phyloP scores from a whole-genome alignment of 352 stramenopile species.

The Thalassiosira mediterranea region DNA sequence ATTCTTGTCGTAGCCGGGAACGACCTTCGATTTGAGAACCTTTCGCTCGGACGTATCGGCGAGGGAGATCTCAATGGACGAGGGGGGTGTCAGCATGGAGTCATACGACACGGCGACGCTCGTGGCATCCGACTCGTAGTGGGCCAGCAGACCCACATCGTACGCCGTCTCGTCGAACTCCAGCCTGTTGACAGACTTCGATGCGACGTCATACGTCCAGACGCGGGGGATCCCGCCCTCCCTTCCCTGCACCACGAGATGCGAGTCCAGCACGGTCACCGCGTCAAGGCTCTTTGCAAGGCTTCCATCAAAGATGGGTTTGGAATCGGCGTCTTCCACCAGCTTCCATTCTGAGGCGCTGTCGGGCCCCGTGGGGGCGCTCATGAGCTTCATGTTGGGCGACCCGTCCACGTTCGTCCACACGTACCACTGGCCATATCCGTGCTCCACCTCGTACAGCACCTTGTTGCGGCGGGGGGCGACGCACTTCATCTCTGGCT shows the following conservation, averaged over 20 bases:
- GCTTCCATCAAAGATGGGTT: constrained; percentile 71
- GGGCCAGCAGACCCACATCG: constrained; percentile 84
- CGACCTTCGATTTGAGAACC: constrained; percentile 90
- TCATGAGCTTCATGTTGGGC: constrained; percentile 94
- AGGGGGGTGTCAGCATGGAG: constrained; percentile 90
- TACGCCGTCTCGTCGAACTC: constrained; percentile 90
- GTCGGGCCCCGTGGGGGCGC: constrained; percentile 62
- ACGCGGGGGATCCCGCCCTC: constrained; percentile 81
- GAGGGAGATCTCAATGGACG: constrained; percentile 82
- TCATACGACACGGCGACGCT: constrained; percentile 92
- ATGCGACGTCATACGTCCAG: constrained; percentile 79
- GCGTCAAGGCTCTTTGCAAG: constrained; percentile 79
- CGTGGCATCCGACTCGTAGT: constrained; percentile 89
- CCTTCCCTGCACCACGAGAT: constrained; percentile 87
- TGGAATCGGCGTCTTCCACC: constrained; percentile 77
- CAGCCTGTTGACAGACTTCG: constrained; percentile 33
- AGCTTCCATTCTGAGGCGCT: constrained; percentile 86
- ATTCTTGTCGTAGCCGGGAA: constrained; percentile 91
- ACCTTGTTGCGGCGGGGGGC: constrained; percentile 65
- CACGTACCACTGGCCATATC: constrained; percentile 90
- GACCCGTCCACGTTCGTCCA: constrained; percentile 92
- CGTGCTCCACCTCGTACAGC: constrained; percentile 88
- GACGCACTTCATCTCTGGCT: constrained; percentile 62
- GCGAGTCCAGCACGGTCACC: constrained; percentile 87
- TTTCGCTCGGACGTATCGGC: constrained; percentile 64